Evolutionary conservation across 1,139 yeast species (phyloP).

Genomic region (Ogataea hybrid): DNA sequence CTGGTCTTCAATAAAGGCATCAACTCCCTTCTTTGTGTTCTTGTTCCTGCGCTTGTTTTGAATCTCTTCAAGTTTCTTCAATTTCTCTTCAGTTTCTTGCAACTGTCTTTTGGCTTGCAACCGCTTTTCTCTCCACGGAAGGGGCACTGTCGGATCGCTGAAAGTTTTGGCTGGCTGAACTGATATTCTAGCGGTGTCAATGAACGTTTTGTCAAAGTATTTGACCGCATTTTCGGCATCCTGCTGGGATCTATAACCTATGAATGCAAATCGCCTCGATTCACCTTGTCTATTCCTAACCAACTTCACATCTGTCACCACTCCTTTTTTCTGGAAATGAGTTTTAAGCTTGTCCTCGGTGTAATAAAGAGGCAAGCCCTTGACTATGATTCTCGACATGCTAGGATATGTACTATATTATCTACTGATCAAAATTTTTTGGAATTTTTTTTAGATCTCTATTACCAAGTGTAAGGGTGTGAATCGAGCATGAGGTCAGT

Average conservation of each 20-base stretch:
- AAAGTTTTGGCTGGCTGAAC: slow-evolving; percentile 84
- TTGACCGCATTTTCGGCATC: slow-evolving; percentile 81
- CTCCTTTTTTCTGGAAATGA: slow-evolving; percentile 63
- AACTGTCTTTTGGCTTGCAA: slow-evolving; percentile 54
- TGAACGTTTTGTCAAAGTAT: slow-evolving; percentile 73
- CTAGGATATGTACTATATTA: slow-evolving; percentile 6
- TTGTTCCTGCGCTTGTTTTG: slow-evolving; percentile 26
- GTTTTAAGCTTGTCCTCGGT: slow-evolving; percentile 72
- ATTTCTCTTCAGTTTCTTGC: slow-evolving; percentile 52
- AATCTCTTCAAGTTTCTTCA: slow-evolving; percentile 45
- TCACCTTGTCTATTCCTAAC: slow-evolving; percentile 80
- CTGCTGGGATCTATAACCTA: slow-evolving; percentile 70
- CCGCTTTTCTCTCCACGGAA: slow-evolving; percentile 63
- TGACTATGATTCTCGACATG: slow-evolving; percentile 95
- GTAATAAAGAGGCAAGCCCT: slow-evolving; percentile 80
- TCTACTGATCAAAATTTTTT: slow-evolving; percentile 2
- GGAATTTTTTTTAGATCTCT: slow-evolving; percentile 1
- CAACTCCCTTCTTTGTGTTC: slow-evolving; percentile 21
- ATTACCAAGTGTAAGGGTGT: slow-evolving; percentile 7
- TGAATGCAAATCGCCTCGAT: slow-evolving; percentile 89
- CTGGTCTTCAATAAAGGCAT: slow-evolving; percentile 48
- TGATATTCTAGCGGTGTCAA: slow-evolving; percentile 76
- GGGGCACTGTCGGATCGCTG: slow-evolving; percentile 79
- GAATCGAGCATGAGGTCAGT: neutral
- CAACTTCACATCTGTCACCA: slow-evolving; percentile 84